Base-by-base conservation (phyloP, 78 protist genomes). In the Chrysochromulina tobinii region DNA sequence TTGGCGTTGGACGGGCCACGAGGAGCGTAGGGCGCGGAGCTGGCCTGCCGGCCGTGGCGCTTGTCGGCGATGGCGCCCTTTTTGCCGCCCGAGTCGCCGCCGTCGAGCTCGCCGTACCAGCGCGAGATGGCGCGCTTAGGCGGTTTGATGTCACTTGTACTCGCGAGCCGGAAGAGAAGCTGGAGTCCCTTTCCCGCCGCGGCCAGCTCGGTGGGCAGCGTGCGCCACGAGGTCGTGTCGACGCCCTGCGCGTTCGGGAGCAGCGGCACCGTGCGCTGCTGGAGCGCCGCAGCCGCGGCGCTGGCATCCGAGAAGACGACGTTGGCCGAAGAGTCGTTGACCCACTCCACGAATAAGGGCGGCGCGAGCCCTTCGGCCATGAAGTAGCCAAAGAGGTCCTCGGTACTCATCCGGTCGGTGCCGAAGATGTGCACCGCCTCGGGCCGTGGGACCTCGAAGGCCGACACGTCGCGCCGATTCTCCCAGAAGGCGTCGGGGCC, bases 241-340 rank as follows among this genome's bases (percentile, higher is more conserved):
- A 66, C 15, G 72, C 72, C 72, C 27, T 9, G 8, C 25, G 14
- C 23, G 14, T 20, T 20, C n/a, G 72, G 72, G 72, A 66, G 4
- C 27, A 66, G 25, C 72, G 72, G 72, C 72, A 18, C 72, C 25
- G 72, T 18, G 27, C 72, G 72, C 72, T 8, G n/a, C n/a, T 12
- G 79, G 23, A 69, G 53, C 2, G 79, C 79, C n/a, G 79, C 27
- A 3, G 79, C 8, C 53, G 79, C 79, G 79, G 14, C 79, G 8
- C 6, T 38, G 48, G 38, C 73, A 38, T 3, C 2, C 12, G 9
- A 48, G 64, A 79, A 79, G 54, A 79, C 87, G 61, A 79, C 87
- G 48, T n/a, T 27, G 18, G 87, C 87, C 18, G 87, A 79, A 27
- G 87, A 79, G 61, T 79, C 87, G 66, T 79, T 27, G 20, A 79